Evolutionary conservation across 768 basidiomycete species (phyloP), one percentile per base, ranked within the genome.

Genomic region (Russula vinacea): DNA sequence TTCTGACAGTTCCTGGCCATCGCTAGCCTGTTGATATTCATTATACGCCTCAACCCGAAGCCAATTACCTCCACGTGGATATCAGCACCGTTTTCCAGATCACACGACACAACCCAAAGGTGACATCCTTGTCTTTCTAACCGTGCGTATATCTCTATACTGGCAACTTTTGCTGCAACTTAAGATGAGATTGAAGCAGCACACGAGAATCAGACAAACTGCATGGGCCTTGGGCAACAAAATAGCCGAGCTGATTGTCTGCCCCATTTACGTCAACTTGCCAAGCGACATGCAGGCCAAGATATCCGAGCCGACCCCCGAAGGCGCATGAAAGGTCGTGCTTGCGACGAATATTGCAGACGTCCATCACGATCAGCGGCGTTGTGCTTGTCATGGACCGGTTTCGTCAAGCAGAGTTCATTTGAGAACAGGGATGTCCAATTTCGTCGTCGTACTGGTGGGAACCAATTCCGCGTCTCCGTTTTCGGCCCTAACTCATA

Each of bases 341-440:
- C 80, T 99, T 33, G 97, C 97, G 3, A 99, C 97, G 24, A 99
- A 99, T 72, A 98, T 99, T 67, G 97, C 97, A 99, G 76, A 99
- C 97, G 5, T 95, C 93, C 7, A 99, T 99, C 73, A 99, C 97
- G 9, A 99, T 99, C 69, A 96, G 98, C 60, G 97, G 97, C 33
- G 97, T 99, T 7, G 96, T 98, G 2, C 99, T 97, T 74, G 97
- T 99, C 45, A 98, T 99, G 68, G 97, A 99, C 74, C 97, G 97
- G 97, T 14, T 98, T 98, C 71, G 96, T 98, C 70, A 99, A 99
- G 79, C 97, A 99, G 73, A 98, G 99, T 74, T 90, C 94, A 45
- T 99, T 96, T 74, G n/a, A n/a, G n/a, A n/a, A n/a, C n/a, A n/a
- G n/a, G n/a, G n/a, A 99, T 99, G 97, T 94, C 93, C 11, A 96